Conservation (phyloP, 345 rosid species). For the Hibiscus trionum region DNA sequence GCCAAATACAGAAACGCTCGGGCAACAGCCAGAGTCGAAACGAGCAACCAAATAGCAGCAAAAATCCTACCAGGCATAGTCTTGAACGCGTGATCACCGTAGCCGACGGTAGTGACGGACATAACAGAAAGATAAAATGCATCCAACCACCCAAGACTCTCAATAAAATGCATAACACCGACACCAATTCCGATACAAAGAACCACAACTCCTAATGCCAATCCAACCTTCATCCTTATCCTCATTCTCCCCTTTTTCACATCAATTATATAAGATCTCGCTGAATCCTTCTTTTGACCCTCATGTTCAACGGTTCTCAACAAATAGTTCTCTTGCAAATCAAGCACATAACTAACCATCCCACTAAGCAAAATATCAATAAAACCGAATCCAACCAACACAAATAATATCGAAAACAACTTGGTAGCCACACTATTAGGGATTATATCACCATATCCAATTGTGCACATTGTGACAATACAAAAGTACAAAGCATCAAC, state of each 20-base stretch:
- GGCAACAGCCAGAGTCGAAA: conserved; percentile 81
- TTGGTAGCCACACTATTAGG: conserved; percentile 54
- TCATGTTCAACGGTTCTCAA: conserved; percentile 47
- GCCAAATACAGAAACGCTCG: conserved; percentile 72
- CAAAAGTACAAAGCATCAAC: conserved; percentile 88
- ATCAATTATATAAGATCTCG: conserved; percentile 59
- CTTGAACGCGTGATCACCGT: conserved; percentile 67
- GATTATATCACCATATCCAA: conserved; percentile 88
- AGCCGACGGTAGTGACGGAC: conserved; percentile 95
- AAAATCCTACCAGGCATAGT: conserved; percentile 64
- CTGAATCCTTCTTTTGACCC: conserved; percentile 26
- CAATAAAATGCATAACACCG: conserved; percentile 70
- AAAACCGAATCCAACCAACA: conserved; percentile 80
- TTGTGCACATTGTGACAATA: conserved; percentile 90
- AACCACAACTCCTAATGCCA: conserved; percentile 82
- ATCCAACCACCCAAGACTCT: conserved; percentile 78
- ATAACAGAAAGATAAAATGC: conserved; percentile 83
- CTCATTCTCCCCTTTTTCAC: conserved; percentile 92
- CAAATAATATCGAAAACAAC: conserved; percentile 76
- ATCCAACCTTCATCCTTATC: conserved; percentile 85
- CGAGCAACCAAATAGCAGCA: conserved; percentile 84
- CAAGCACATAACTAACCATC: conserved; percentile 82
- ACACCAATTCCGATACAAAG: conserved; percentile 79
- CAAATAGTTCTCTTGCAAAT: conserved; percentile 77
- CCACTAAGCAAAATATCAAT: conserved; percentile 65